Evolutionary conservation across 495 filamentous ascomycete species (phyloP), one percentile per base, ranked within the genome.

Genomic region (Zalerion maritima): DNA sequence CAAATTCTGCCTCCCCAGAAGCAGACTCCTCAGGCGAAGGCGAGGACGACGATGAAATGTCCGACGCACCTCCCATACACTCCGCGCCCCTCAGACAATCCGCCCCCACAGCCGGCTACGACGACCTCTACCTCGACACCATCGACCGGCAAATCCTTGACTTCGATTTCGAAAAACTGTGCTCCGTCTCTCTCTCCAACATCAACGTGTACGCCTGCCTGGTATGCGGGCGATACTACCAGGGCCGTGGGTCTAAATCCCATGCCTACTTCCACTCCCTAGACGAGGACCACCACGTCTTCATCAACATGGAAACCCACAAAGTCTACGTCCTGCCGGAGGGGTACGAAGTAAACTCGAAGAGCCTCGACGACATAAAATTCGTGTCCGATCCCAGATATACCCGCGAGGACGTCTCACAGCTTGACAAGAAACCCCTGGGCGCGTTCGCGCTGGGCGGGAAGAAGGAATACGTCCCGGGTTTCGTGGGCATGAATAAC

Each of bases 121-220:
- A 75, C 35, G 91, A 99, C 52, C 72, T 99, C 18, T 99, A 99
- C 50, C 79, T 99, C 29, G 91, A 99, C 55, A 96, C 87, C 2
- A 87, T 99, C 54, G 75, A 94, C 55, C 82, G 89, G 37, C 60
- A 62, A 43, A 63, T 92, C 10, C 73, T 93, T 11, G 86, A 93
- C 52, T 93, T 92, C 45, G 89, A 99, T 50, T 99, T 99, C 50
- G 87, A 96, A 46, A 96, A 96, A 63, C 71, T 92, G 12, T 99
- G 89, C 60, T 96, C 91, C 2, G 64, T 96, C 39, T 87, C 81
- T 14, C 61, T 99, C 6, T 92, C 85, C 13, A 96, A 94, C 47
- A 94, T 94, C 59, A 96, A 99, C 42, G 86, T 99, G 28, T 99
- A 99, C 51, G 89, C 91, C 2, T 99, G 89, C 45, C 67, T 99